Conservation (phyloP, 169 alveolate species). For the Plasmodium chabaudi region DNA sequence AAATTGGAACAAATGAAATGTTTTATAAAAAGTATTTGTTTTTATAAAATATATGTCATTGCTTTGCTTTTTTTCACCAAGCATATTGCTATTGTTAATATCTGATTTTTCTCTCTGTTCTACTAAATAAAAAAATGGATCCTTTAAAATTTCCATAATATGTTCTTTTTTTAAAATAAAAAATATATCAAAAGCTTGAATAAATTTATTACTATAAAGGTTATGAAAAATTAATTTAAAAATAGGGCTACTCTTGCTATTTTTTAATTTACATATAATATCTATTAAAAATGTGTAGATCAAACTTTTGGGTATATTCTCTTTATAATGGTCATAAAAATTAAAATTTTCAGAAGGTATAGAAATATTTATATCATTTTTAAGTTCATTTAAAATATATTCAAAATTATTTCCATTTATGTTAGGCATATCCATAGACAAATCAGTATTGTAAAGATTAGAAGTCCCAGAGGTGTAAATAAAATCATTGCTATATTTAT, state of each 20-base stretch:
- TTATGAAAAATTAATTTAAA: constrained; percentile 29
- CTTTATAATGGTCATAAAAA: not conserved
- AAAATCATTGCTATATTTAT: too few relatives aligned
- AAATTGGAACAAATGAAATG: constrained; percentile 23
- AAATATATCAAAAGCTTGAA: constrained; percentile 39
- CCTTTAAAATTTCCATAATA: constrained; percentile 17
- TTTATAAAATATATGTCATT: not conserved
- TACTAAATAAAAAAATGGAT: constrained; percentile 58
- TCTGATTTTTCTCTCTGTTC: not conserved
- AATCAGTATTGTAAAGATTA: too few relatives aligned
- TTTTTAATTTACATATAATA: constrained; percentile 14
- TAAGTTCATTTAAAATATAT: too few relatives aligned
- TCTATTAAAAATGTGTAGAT: constrained; percentile 15
- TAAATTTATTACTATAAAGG: constrained; percentile 27
- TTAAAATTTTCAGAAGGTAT: too few relatives aligned
- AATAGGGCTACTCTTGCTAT: constrained; percentile 4
- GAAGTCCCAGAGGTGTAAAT: too few relatives aligned
- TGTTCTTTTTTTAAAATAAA: constrained; percentile 16
- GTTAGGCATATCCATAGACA: too few relatives aligned
- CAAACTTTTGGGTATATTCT: constrained; percentile 1
- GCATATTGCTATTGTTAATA: too few relatives aligned
- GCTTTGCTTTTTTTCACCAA: too few relatives aligned
- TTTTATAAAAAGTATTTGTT: constrained; percentile 18
- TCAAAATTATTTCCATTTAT: constrained; percentile 3
- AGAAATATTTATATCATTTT: too few relatives aligned